Percentiles rank a stretch among this genome's conserved stretches.
Evolutionary conservation across 306 rosid genomes (phyloP).

Genomic region (Fagus sylvatica): DNA sequence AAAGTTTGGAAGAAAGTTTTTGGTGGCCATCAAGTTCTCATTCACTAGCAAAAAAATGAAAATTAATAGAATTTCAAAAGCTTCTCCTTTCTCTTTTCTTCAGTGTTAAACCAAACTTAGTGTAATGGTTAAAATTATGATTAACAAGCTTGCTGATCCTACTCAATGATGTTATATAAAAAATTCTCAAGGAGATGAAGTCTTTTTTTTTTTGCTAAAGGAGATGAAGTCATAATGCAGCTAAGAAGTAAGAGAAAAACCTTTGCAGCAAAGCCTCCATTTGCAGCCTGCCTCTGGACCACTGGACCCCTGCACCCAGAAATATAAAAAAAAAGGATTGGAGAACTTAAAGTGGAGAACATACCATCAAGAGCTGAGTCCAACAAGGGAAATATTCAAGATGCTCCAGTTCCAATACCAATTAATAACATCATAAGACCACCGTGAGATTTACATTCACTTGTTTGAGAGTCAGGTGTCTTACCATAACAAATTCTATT

Average conservation of each 20-base stretch:
- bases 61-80: neutral
- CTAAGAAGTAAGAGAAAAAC: slow-evolving; percentile 26
- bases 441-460: slow-evolving; percentile 9
- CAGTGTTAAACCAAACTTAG: neutral
- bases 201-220: neutral
- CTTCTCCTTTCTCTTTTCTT: neutral
- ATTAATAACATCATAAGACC: slow-evolving; percentile 15
- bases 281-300: slow-evolving; percentile 51
- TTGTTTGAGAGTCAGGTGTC: slow-evolving; percentile 30
- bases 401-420: slow-evolving; percentile 27
- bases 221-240: neutral
- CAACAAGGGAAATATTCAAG: slow-evolving; percentile 22
- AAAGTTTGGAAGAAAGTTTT: neutral
- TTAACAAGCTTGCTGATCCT: neutral
- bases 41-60: neutral
- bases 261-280: slow-evolving; percentile 55
- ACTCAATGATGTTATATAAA: neutral
- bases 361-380: neutral
- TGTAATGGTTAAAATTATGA: neutral
- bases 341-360: slow-evolving; percentile 16
- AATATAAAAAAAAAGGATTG: slow-evolving; percentile 23
- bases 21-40: neutral
- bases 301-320: slow-evolving; percentile 60
- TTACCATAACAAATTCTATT: slow-evolving; percentile 35
- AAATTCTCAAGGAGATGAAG: neutral